phyloP scores from a whole-genome alignment of 2,329 filamentous ascomycete species.

The Paecilomyces fulvus region DNA sequence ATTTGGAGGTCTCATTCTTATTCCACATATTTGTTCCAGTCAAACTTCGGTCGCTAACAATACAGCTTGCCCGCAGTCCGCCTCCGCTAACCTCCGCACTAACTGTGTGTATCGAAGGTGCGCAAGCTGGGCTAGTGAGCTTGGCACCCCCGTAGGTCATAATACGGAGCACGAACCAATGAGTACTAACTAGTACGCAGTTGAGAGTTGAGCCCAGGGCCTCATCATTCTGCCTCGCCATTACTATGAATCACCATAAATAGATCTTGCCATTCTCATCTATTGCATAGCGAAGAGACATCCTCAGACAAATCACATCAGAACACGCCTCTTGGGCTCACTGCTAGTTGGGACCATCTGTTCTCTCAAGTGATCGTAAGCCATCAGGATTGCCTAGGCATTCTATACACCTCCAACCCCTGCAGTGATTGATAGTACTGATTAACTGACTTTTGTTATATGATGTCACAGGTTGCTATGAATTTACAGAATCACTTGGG shows the following conservation, averaged over 20 bases:
- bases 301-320: neutral
- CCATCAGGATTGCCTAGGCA: neutral
- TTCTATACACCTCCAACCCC: neutral
- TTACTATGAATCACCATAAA: neutral
- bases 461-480: constrained; percentile 1
- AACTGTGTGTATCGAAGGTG: neutral
- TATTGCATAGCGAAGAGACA: neutral
- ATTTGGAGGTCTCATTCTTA: neutral
- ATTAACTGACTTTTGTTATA: neutral
- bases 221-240: neutral
- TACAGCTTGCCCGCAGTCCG: neutral
- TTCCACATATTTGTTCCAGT: neutral
- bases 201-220: neutral
- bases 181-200: too few species aligned
- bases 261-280: neutral
- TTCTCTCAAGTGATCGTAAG: neutral
- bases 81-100: neutral
- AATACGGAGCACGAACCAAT: too few species aligned
- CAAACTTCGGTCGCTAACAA: constrained; percentile 40
- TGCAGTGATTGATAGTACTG: neutral
- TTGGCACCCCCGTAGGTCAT: too few species aligned
- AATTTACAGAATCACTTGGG: constrained; percentile 2
- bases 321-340: neutral
- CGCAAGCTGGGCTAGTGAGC: too few species aligned
- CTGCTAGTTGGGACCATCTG: neutral